Evolutionary conservation across 495 filamentous ascomycete species (phyloP), one percentile per base, ranked within the genome.

Genomic region (Hyphodiscus hymeniophilus): DNA sequence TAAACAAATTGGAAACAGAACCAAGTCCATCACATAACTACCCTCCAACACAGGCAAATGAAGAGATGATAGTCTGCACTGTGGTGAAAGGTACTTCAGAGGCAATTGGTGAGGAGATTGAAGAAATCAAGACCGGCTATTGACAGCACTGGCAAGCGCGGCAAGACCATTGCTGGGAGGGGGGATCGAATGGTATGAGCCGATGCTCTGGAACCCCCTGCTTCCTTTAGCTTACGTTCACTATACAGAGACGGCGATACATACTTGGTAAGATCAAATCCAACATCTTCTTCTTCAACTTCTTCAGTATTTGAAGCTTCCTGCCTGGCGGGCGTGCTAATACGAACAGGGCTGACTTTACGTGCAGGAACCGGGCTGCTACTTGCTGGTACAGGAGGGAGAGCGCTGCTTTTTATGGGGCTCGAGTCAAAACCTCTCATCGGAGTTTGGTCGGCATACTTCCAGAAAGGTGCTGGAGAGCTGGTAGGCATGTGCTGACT

Each of bases 381-480:
- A 54, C 78, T 80, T 47, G 73, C 71, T n/a, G 77, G 70, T 3
- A 62, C 63, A 20, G 70, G 67, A n/a, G 58, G 57, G 17, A 58
- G 13, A 23, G n/a, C 20, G 13, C 20, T 16, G 21, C 45, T 65
- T 58, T 75, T 71, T 45, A 67, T 64, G 45, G 77, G 68, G 60
- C 76, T 72, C 35, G 72, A 30, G 55, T 79, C 70, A 56, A 62
- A 52, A 74, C 65, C 54, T 84, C 32, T 62, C 63, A 77, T 68
- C 34, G 90, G 89, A 1, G 89, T 95, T 64, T 80, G 89, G 52
- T 82, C 79, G 23, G 75, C 80, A 59, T 84, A 92, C 59, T 87
- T 94, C 91, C 91, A 97, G 67, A 96, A 97, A 16, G 91, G 89
- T n/a, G 94, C 92, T 0, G 92, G 92, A 17, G 86, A 94, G 60